Base-by-base conservation (phyloP, 2,329 filamentous ascomycete genomes). In the Apiospora marii region DNA sequence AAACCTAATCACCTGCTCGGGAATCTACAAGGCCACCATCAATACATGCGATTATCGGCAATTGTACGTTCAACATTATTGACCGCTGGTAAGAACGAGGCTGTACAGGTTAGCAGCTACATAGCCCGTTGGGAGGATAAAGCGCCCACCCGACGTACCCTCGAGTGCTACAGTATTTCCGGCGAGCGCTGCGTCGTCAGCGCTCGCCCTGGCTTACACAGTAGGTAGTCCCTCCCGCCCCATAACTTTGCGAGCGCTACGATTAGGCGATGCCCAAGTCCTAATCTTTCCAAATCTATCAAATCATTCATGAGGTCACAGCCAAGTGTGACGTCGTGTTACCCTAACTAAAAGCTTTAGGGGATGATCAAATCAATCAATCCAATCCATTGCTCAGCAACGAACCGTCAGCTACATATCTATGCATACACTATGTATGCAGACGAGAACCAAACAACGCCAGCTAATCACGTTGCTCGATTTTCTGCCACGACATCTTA, bases 331-430 rank as follows among this genome's bases (percentile, higher is more conserved):
- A 49, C 46, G 46, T 49, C 46, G 46, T 49, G 46, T n/a, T n/a
- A 49, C 46, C 46, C 46, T 49, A 49, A 49, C 46, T 49, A 49
- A n/a, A 49, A 49, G n/a, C 46, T 49, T 49, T 22, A 49, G 46
- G 46, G 46, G 46, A 10, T 49, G 46, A 10, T 49, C 22, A 49
- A 49, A n/a, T 22, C 37, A 41, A 41, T 49, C 44, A 48, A 41
- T 10, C n/a, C 44, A 48, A 48, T 7, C 8, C 44, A 49, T 49
- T 49, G 46, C 46, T 49, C 46, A n/a, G 46, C 46, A 49, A 49
- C 46, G 46, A 49, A 49, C 19, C 43, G 5, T 22, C 46, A 22
- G 10, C 46, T n/a, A n/a, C 27, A 30, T 30, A 30, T 30, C 27
- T 30, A 30, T 30, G 27, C 27, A 30, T 30, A 30, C 27, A 30